A percentile compares a stretch with the other conserved stretches of the same genome.
Conservation (phyloP, 2,329 filamentous ascomycete species). For the Colletotrichum sp. region DNA sequence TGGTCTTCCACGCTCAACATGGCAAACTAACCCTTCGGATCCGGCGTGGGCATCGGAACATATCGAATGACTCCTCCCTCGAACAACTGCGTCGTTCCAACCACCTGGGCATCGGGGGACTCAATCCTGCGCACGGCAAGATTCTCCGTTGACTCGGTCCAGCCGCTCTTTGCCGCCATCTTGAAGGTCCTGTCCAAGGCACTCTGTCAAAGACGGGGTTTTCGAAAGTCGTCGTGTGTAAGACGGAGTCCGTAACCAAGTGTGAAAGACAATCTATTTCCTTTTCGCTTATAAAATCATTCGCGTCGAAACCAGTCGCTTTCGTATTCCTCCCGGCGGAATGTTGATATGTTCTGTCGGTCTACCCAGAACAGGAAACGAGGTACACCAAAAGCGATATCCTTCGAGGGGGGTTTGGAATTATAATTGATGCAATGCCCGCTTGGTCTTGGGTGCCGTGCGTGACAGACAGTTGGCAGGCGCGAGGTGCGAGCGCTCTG, state of each 20-base stretch:
- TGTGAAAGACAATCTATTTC: not conserved
- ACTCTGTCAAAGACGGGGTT: not conserved
- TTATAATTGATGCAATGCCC: conserved; percentile 12
- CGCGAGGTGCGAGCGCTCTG: conserved; percentile 15
- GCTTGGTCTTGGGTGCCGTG: not conserved
- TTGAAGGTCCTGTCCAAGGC: not conserved
- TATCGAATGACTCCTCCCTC: conserved; percentile 23
- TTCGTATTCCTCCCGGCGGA: conserved; percentile 18
- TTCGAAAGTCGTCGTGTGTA: not conserved
- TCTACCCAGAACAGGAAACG: not conserved
- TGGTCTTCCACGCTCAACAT: not conserved
- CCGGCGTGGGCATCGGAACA: conserved; percentile 32
- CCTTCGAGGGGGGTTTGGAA: not conserved
- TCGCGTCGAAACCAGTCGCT: not conserved
- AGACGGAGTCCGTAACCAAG: not conserved
- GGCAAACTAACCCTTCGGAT: conserved; percentile 30
- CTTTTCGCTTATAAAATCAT: not conserved
- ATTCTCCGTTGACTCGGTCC: conserved; percentile 25
- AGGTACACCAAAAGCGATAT: no score
- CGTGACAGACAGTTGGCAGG: conserved; percentile 10
- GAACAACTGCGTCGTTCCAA: conserved; percentile 28
- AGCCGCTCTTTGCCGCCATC: conserved; percentile 21
- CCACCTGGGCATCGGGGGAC: conserved; percentile 25
- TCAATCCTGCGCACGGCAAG: conserved; percentile 22
- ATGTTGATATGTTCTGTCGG: not conserved